These are phyloP conservation scores for Blastobotrys capitulatus DNA, from an alignment of 1,139 yeast genomes.

Conservation along the genomic window DNA sequence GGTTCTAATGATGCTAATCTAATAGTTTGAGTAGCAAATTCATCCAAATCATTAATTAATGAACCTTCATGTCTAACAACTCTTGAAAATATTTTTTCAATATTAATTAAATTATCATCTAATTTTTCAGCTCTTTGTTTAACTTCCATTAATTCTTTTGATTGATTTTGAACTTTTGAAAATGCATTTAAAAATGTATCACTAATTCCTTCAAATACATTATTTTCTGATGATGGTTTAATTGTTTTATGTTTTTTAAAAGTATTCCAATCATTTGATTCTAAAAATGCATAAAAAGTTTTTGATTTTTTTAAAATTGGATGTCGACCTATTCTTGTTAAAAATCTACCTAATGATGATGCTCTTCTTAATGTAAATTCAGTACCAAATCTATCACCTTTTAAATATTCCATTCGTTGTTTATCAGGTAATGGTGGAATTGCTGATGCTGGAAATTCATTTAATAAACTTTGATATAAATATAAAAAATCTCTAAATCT, in stretches of 20 bases:
- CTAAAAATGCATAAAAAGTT: constrained; percentile 69
- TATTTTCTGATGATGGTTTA: constrained; percentile 20
- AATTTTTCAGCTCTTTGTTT: constrained; percentile 76
- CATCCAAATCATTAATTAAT: constrained; percentile 64
- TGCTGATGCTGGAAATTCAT: constrained; percentile 78
- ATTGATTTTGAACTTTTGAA: constrained; percentile 68
- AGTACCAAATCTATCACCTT: constrained; percentile 84
- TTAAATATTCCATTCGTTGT: constrained; percentile 81
- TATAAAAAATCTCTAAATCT: constrained; percentile 80
- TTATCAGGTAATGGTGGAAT: constrained; percentile 95
- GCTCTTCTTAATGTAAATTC: constrained; percentile 82
- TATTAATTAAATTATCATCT: constrained; percentile 72
- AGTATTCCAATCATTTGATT: constrained; percentile 78
- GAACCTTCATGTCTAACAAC: constrained; percentile 70
- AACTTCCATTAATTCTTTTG: constrained; percentile 77
- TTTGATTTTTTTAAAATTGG: constrained; percentile 66
- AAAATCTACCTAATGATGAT: constrained; percentile 73
- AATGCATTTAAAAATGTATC: constrained; percentile 92
- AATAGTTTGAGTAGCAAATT: constrained; percentile 62
- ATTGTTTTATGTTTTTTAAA: constrained; percentile 52
- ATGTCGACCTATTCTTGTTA: constrained; percentile 68
- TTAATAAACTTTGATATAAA: constrained; percentile 63
- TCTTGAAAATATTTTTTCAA: constrained; percentile 72
- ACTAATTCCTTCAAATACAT: constrained; percentile 59
- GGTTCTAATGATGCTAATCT: constrained; percentile 58